Conservation (phyloP, 2,329 filamentous ascomycete genomes). For the Tolypocladium tropicale region DNA sequence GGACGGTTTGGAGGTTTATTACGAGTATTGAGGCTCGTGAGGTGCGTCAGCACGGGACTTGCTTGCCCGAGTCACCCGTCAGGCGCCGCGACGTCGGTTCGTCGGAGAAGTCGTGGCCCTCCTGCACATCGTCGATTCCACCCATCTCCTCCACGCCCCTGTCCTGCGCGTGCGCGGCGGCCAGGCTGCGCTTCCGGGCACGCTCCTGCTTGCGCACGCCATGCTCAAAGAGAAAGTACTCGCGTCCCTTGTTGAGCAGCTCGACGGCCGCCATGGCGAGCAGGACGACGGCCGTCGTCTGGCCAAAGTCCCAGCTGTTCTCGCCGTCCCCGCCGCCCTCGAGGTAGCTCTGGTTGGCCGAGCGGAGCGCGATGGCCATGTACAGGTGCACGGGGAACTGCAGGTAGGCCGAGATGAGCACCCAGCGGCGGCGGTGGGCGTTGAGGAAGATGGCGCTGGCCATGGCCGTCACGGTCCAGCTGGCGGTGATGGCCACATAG, state of each 20-base stretch:
- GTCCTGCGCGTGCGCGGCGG: background rate
- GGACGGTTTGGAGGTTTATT: too few species aligned
- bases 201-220: background rate
- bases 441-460: slow-evolving; percentile 1
- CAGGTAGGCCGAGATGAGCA: slow-evolving; percentile 14
- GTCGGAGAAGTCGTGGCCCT: background rate
- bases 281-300: slow-evolving; percentile 18
- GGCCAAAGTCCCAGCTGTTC: slow-evolving; percentile 20
- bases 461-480: background rate
- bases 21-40: too few species aligned
- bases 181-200: background rate
- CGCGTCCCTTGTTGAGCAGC: slow-evolving; percentile 9
- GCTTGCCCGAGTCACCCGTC: background rate
- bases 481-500: background rate
- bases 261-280: slow-evolving; percentile 12
- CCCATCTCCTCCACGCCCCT: background rate
- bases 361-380: slow-evolving; percentile 18
- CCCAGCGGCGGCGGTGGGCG: slow-evolving; percentile 4
- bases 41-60: background rate
- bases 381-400: slow-evolving; percentile 22
- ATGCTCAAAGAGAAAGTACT: slow-evolving; percentile 8
- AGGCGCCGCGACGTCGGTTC: background rate
- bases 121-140: too few species aligned
- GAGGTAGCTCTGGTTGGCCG: slow-evolving; percentile 14
- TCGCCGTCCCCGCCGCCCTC: slow-evolving; percentile 8